Base-by-base conservation (phyloP, 2,329 filamentous ascomycete species). In the Lasiodiplodia theobromae region DNA sequence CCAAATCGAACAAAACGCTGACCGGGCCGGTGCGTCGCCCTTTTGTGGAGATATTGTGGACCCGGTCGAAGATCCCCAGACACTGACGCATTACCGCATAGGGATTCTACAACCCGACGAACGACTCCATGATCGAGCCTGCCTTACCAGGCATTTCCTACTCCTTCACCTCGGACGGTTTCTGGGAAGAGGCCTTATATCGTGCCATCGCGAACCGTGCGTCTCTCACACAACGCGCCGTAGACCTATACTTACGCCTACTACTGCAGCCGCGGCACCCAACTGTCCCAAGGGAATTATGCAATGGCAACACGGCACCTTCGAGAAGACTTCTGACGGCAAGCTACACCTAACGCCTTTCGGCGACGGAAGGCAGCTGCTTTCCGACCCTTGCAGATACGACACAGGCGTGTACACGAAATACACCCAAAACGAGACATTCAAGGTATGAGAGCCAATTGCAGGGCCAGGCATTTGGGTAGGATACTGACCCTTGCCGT, bases 241-340 rank as follows among this genome's bases (percentile, higher is more conserved):
- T 23, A 58, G 18, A 23, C 8, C 12, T 4, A 21, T 49, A 23
- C 76, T 80, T 63, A 79, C 71, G 54, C n/a, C 5, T 37, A 14
- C 12, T 37, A 14, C 5, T n/a, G 57, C 73, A 90, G 89, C 89
- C 53, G 78, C 80, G 57, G 81, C 84, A 16, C 90, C 90, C 34
- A 78, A 82, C 69, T 92, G 90, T 73, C 87, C 89, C 1, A 83
- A 84, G 66, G 88, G 86, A 10, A 85, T 92, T 58, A 87, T 92
- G 82, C 89, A 92, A 79, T 93, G 88, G 85, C 91, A 93, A 76
- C 91, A 93, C 75, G 91, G 91, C 52, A 87, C 78, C 67, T 91
- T 87, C 76, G 80, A 81, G 5, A 81, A 88, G 71, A 81, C 84
- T 53, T 73, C 80, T 23, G 86, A 91, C 73, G 88, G 88, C 52